Evolutionary conservation across 2,329 filamentous ascomycete genomes (phyloP).

Genomic region (Fusarium citri): DNA sequence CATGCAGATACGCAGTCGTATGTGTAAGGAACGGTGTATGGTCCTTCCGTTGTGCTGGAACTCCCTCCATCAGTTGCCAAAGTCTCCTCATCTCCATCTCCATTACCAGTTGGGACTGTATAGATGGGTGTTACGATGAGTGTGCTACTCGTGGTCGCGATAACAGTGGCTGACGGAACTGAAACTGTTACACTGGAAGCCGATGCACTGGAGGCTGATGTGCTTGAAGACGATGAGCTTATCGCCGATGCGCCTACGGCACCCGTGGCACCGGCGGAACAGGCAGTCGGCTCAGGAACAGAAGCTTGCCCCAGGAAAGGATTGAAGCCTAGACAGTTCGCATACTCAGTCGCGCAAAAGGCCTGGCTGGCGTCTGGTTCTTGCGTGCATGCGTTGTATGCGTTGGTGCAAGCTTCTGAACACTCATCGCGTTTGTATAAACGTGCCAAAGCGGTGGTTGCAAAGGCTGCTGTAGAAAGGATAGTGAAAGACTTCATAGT

Average conservation of each 20-base stretch:
- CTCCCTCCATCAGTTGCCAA: neutral
- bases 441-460: neutral
- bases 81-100: too few relatives aligned
- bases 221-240: too few relatives aligned
- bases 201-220: neutral
- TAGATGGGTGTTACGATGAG: neutral
- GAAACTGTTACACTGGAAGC: neutral
- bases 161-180: neutral
- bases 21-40: neutral
- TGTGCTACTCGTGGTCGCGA: neutral
- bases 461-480: neutral
- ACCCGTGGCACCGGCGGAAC: neutral
- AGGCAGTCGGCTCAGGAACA: neutral
- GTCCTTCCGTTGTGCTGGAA: neutral
- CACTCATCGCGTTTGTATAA: neutral
- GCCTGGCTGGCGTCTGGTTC: neutral
- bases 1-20: constrained; percentile 9
- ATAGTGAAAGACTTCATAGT: neutral
- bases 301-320: neutral
- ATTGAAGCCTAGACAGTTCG: neutral
- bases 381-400: neutral
- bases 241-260: too few relatives aligned
- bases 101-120: neutral
- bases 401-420: neutral
- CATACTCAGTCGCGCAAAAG: neutral